These are phyloP conservation scores for Candida qinlingensis DNA, from an alignment of 805 yeast species.

Conservation along the genomic window DNA sequence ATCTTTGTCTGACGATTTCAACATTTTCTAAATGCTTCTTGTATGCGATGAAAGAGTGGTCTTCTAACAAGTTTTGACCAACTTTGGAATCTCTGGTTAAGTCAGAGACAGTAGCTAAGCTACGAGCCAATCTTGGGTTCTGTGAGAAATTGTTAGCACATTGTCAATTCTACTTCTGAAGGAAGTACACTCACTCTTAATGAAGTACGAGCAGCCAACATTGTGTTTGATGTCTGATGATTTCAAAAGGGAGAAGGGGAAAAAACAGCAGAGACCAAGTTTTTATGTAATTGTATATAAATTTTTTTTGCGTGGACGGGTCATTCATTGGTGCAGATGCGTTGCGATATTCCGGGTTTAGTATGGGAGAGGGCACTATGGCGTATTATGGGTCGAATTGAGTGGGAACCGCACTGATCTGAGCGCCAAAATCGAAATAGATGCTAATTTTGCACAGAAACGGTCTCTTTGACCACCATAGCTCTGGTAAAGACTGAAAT, in stretches of 20 bases:
- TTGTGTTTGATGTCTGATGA: background rate
- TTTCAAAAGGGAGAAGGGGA: background rate
- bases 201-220: constrained; percentile 12
- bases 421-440: background rate
- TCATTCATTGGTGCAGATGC: constrained; percentile 4
- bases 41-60: constrained; percentile 84
- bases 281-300: constrained; percentile 1
- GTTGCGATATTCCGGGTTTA: constrained; percentile 1
- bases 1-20: constrained; percentile 74
- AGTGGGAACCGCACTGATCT: too few species aligned
- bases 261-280: constrained; percentile 4
- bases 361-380: background rate
- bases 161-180: too few species aligned
- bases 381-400: background rate
- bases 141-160: background rate
- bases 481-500: background rate
- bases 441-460: background rate
- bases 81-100: constrained; percentile 68
- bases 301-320: background rate
- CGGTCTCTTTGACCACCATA: background rate
- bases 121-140: constrained; percentile 27
- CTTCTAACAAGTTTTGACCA: constrained; percentile 74
- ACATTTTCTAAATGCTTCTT: constrained; percentile 87
- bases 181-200: background rate
- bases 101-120: constrained; percentile 35